These are phyloP conservation scores for Talaromyces albobiverticillius DNA, from an alignment of 2,329 filamentous ascomycete species.

Conservation along the genomic window DNA sequence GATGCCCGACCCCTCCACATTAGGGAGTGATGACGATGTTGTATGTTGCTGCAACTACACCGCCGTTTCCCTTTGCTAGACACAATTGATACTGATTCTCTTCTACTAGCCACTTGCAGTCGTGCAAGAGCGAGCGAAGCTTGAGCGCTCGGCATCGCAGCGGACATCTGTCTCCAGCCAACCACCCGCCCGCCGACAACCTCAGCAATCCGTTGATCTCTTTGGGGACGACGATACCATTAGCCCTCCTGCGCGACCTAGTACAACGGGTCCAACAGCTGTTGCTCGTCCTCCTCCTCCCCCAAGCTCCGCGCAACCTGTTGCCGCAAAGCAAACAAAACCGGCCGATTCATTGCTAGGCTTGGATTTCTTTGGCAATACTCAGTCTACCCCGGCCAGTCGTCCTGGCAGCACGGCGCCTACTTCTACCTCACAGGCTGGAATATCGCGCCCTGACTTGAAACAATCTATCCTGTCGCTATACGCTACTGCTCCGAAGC, in stretches of 20 bases:
- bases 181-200: conserved; percentile 43
- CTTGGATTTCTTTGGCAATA: conserved; percentile 82
- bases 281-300: conserved; percentile 57
- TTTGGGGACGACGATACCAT: conserved; percentile 69
- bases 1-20: conserved; percentile 84
- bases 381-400: conserved; percentile 64
- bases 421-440: conserved; percentile 53
- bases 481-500: conserved; percentile 79
- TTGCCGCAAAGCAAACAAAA: conserved; percentile 60
- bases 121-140: conserved; percentile 68
- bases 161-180: conserved; percentile 40
- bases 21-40: conserved; percentile 85
- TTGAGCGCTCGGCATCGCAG: conserved; percentile 58
- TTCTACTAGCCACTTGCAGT: conserved; percentile 59
- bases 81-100: background rate
- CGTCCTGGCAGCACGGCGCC: conserved; percentile 79
- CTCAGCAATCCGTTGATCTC: conserved; percentile 64
- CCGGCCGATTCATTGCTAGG: conserved; percentile 82
- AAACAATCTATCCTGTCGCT: conserved; percentile 97
- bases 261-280: conserved; percentile 65
- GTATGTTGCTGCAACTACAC: conserved; percentile 43
- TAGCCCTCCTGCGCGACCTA: conserved; percentile 65
- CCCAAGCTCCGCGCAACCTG: conserved; percentile 49
- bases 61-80: background rate
- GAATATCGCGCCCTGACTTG: conserved; percentile 80